Evolutionary conservation across 768 basidiomycete genomes (phyloP).

Genomic region (Lentinula raphanica): DNA sequence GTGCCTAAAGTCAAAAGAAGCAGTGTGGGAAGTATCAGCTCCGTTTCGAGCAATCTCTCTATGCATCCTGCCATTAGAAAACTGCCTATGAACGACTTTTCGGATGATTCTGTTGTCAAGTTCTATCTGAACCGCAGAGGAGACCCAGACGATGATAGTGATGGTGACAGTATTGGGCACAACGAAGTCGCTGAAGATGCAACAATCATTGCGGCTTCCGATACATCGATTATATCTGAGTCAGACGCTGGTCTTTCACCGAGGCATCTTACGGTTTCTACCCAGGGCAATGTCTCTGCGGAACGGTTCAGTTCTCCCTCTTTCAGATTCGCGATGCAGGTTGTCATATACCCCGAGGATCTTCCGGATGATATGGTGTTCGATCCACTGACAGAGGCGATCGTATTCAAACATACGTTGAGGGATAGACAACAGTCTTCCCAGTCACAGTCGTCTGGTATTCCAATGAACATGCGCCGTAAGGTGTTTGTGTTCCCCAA

Average conservation of each 20-base stretch:
- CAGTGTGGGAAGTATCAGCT: constrained; percentile 90
- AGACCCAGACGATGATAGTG: constrained; percentile 24
- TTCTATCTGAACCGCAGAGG: constrained; percentile 81
- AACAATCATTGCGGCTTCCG: constrained; percentile 34
- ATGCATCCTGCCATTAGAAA: constrained; percentile 95
- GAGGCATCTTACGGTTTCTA: constrained; percentile 37
- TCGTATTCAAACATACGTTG: constrained; percentile 79
- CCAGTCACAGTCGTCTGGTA: constrained; percentile 40
- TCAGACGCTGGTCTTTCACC: constrained; percentile 15
- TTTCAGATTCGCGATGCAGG: constrained; percentile 77
- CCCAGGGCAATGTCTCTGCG: constrained; percentile 43
- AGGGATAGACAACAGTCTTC: constrained; percentile 44
- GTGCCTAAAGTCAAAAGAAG: constrained; percentile 88
- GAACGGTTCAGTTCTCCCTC: constrained; percentile 83
- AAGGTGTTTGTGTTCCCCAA: constrained; percentile 91
- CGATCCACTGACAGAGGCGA: constrained; percentile 88
- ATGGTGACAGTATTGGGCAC: constrained; percentile 36
- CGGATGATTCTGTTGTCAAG: constrained; percentile 95
- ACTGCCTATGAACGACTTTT: constrained; percentile 95
- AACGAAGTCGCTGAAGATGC: constrained; percentile 39
- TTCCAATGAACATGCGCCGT: constrained; percentile 58
- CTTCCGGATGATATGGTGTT: constrained; percentile 94
- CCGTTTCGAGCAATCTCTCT: constrained; percentile 86
- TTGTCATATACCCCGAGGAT: constrained; percentile 85
- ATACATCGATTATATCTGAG: constrained; percentile 15